Evolutionary conservation across 176 grass and related monocot species (phyloP), one percentile per base, ranked within the genome.

Genomic region (Oryza coarctata): DNA sequence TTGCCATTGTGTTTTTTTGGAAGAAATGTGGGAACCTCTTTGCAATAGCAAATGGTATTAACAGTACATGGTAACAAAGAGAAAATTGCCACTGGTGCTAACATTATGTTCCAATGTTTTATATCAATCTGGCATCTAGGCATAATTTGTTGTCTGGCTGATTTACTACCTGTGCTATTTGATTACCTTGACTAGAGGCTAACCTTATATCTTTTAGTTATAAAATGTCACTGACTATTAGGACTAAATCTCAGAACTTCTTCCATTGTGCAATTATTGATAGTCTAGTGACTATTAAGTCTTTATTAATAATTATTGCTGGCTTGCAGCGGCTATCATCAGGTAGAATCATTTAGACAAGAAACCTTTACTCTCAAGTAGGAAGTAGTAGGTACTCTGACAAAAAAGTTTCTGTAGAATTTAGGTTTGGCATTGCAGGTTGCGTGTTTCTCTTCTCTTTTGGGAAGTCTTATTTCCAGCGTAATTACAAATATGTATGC

Each of bases 381-480:
- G n/a, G 5, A 18, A 15, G 60, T 31, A 65, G 6, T 49, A 18
- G n/a, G 60, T 31, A 65, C 13, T 47, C 40, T 13, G 28, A 79
- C 47, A 28, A 13, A 28, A 14, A 58, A 27, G 3, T 64, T 9
- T 1, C 60, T 73, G 18, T 73, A 73, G 43, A 63, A 12, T 32
- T 32, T 17, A 23, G 6, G 40, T 73, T 74, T 44, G 25, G 31
- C 66, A 28, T 43, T 61, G 29, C 22, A 34, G 44, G 33, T 83
- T 75, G 39, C 9, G 17, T 67, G 71, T 49, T 52, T 75, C 22
- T 76, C 29, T 38, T 83, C 40, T 67, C 61, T 66, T 83, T 67
- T 31, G 14, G 33, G 1, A 35, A 72, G 35, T 76, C 30, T 70
- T 76, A 17, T 83, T 65, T 63, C n/a, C 39, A 82, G 28, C 12